These are phyloP conservation scores for Meira miltonrushii DNA, from an alignment of 1,284 basidiomycete genomes.

Conservation along the genomic window DNA sequence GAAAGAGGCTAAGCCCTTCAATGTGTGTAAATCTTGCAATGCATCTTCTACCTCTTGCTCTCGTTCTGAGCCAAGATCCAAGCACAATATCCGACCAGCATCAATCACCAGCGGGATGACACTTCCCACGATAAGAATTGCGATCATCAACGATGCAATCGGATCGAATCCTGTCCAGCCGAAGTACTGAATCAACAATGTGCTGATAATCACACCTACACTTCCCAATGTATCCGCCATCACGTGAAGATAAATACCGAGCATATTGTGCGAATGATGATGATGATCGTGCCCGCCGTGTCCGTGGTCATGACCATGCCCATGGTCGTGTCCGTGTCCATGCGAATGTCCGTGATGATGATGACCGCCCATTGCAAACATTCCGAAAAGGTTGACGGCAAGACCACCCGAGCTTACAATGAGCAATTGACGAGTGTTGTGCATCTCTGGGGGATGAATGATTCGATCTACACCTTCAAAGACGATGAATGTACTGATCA, in stretches of 20 bases:
- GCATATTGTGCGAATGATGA: constrained; percentile 95
- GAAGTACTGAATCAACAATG: constrained; percentile 87
- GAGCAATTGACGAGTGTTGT: constrained; percentile 81
- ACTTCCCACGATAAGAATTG: constrained; percentile 85
- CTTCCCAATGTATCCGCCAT: constrained; percentile 64
- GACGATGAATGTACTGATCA: constrained; percentile 96
- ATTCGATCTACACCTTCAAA: constrained; percentile 95
- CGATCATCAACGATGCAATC: constrained; percentile 94
- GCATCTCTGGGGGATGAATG: constrained; percentile 94
- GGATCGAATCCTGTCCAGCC: constrained; percentile 99
- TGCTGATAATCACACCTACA: constrained; percentile 97
- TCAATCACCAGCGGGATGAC: constrained; percentile 93
- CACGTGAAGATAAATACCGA: constrained; percentile 81
- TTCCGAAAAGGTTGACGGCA: constrained; percentile 91
- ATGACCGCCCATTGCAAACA: constrained; percentile 84
- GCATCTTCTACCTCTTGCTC: constrained; percentile 67
- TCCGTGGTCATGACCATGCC: constrained; percentile 50
- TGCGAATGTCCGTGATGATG: constrained; percentile 15
- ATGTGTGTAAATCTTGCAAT: constrained; percentile 58
- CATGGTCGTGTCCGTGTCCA: constrained; percentile 57
- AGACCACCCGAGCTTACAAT: constrained; percentile 83
- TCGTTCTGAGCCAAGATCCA: constrained; percentile 71
- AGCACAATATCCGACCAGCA: constrained; percentile 76
- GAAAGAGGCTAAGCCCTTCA: constrained; percentile 74
- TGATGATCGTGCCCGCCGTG: constrained; percentile 55